Conservation (phyloP, 257 asterid genomes). For the Apocynum venetum region DNA sequence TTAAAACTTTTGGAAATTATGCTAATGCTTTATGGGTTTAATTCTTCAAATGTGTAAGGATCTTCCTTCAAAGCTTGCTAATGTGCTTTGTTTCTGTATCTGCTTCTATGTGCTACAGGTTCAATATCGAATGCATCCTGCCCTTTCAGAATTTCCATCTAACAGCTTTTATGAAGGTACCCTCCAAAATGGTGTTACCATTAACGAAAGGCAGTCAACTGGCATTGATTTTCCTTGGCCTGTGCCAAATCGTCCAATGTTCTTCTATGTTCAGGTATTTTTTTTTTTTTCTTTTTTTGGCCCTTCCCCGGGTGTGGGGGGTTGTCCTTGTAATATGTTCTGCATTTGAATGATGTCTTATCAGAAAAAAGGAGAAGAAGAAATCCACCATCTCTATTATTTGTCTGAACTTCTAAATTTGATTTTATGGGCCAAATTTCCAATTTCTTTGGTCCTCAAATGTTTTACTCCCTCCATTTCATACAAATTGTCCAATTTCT, state of each 20-base stretch:
- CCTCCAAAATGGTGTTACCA: slow-evolving; percentile 96
- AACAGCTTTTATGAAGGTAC: slow-evolving; percentile 98
- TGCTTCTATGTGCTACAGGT: slow-evolving; percentile 48
- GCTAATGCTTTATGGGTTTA: neutral
- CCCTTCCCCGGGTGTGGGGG: no score
- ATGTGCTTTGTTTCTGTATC: slow-evolving; percentile 7
- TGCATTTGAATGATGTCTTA: neutral
- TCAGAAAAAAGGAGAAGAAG: neutral
- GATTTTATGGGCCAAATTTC: neutral
- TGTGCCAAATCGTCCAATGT: slow-evolving; percentile 97
- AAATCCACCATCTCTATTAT: neutral
- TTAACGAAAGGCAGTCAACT: slow-evolving; percentile 86
- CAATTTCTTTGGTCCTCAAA: neutral
- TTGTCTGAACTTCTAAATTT: neutral
- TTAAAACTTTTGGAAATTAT: neutral
- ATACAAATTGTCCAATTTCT: no score
- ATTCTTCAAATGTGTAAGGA: neutral
- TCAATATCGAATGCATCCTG: slow-evolving; percentile 99
- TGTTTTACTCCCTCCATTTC: no score
- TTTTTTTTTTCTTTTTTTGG: neutral
- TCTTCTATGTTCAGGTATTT: slow-evolving; percentile 93
- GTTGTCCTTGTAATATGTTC: neutral
- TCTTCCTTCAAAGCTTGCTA: neutral
- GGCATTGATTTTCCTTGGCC: slow-evolving; percentile 99
- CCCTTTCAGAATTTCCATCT: slow-evolving; percentile 94